Evolutionary conservation across 768 basidiomycete genomes (phyloP).

Genomic region (Panaeolus cyanescens): DNA sequence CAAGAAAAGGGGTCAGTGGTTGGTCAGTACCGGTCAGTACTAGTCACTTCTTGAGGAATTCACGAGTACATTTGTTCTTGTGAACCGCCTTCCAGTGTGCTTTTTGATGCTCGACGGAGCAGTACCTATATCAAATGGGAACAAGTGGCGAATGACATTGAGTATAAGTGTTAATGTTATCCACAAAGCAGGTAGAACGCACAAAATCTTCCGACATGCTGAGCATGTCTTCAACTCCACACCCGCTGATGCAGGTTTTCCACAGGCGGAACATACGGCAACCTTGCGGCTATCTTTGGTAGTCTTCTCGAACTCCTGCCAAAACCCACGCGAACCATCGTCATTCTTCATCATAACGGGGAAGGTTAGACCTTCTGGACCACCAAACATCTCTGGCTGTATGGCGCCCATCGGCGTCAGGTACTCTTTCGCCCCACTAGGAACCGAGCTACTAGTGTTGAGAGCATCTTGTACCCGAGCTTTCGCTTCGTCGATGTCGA

Average conservation of each 20-base stretch:
- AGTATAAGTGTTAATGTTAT: too few relatives aligned
- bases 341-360: conserved; percentile 9
- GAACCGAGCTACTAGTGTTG: conserved; percentile 24
- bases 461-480: conserved; percentile 23
- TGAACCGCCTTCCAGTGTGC: conserved; percentile 26
- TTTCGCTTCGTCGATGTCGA: conserved; percentile 23
- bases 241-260: conserved; percentile 25
- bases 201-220: conserved; percentile 26
- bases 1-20: too few relatives aligned
- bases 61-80: conserved; percentile 22
- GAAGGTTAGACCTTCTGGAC: too few relatives aligned
- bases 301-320: conserved; percentile 25
- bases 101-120: conserved; percentile 22
- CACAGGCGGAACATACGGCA: conserved; percentile 27
- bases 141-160: too few relatives aligned
- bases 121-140: conserved; percentile 14
- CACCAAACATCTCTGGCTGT: too few relatives aligned
- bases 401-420: conserved; percentile 21
- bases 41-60: conserved; percentile 6
- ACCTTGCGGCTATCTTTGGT: conserved; percentile 22
- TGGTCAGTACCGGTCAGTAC: too few relatives aligned
- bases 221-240: conserved; percentile 24
- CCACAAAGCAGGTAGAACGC: too few relatives aligned
- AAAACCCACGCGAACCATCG: conserved; percentile 16
- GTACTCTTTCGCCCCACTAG: conserved; percentile 27